A percentile compares a stretch with the other conserved stretches of the same genome.
phyloP scores from a whole-genome alignment of 805 yeast genomes.

The Ogataea pini region DNA sequence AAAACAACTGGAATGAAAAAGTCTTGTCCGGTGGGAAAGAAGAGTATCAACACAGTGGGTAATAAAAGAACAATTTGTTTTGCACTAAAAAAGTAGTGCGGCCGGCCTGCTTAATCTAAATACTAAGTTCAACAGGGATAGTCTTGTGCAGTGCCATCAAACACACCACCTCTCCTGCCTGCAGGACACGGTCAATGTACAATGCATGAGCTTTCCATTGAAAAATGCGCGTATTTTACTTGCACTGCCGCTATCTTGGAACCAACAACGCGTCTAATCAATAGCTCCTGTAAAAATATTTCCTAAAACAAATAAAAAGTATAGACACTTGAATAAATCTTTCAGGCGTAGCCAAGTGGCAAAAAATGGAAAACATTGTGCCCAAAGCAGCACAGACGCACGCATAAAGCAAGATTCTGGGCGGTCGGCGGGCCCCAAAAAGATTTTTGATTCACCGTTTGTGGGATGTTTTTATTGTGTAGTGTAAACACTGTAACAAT shows the following conservation, averaged over 20 bases:
- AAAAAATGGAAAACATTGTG: neutral
- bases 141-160: neutral
- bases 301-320: neutral
- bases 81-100: too few species aligned
- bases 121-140: neutral
- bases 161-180: neutral
- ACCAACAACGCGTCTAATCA: neutral
- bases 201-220: neutral
- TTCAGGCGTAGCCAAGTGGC: neutral
- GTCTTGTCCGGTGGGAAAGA: too few species aligned
- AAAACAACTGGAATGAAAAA: too few species aligned
- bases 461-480: too few species aligned
- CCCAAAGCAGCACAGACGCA: neutral
- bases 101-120: neutral
- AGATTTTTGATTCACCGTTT: too few species aligned
- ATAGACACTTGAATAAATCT: neutral
- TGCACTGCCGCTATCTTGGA: neutral
- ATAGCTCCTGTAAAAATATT: constrained; percentile 1
- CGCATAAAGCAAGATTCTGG: neutral
- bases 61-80: too few species aligned
- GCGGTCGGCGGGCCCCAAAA: too few species aligned
- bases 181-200: neutral
- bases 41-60: too few species aligned
- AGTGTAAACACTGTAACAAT: too few species aligned
- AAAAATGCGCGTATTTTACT: neutral